Base-by-base conservation (phyloP, 768 basidiomycete species). In the Suillus subaureus region DNA sequence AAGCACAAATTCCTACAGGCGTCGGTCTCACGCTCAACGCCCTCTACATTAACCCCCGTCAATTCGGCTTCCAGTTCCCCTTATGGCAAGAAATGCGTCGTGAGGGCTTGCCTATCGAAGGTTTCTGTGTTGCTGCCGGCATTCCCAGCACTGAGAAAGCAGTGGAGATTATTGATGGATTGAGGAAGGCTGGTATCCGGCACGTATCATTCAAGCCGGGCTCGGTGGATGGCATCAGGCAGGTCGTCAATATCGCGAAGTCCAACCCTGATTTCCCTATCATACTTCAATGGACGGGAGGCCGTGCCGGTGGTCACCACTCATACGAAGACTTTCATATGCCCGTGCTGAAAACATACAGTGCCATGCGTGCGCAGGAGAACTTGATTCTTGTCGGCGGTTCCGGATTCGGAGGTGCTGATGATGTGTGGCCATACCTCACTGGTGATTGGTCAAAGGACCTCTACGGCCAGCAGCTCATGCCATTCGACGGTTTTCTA, bases 261-360 rank as follows among this genome's bases (percentile, higher is more conserved):
- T 85, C 94, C 62, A 96, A 98, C 78, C 91, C 97, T 39, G 90
- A 94, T 80, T 99, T 94, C 85, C 97, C 97, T 11, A 89, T 99
- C 78, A 96, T 99, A 78, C 82, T 98, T 68, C 97, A 99, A 75
- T 99, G 97, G 97, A 99, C 97, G 60, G 97, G 97, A 71, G 97
- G 97, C 42, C 94, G 97, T 70, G 97, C 96, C 23, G 97, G 97
- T 67, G 97, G 97, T 60, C 97, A 99, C 72, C 97, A 99, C 80
- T 96, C 94, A 3, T 99, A 89, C 78, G 97, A 99, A 77, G 97
- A 99, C 76, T 96, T 99, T 87, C 97, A 98, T 73, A 95, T 96
- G 77, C 97, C 97, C 1, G 87, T 98, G 70, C 82, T 99, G 60
- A 80, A 90, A 45, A 98, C 96, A 0, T 99, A 99, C 77, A 85